A percentile compares a stretch with the other conserved stretches of the same genome.
phyloP scores from a whole-genome alignment of 116 monocot species.

The Papilionanthe hybrid region DNA sequence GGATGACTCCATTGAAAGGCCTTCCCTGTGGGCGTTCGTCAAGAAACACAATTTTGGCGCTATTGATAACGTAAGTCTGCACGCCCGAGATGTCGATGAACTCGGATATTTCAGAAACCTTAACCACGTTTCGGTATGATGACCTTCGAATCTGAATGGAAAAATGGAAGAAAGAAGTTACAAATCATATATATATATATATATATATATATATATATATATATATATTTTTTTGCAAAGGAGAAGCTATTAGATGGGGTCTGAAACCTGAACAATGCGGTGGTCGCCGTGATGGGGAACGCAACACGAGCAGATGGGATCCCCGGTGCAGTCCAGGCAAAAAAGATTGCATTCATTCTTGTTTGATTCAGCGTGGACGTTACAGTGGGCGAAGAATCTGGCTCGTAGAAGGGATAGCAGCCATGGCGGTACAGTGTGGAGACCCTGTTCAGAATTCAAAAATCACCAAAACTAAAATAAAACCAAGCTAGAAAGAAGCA shows the following conservation, averaged over 20 bases:
- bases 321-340: constrained; percentile 15
- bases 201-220: too few relatives aligned
- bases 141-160: constrained; percentile 38
- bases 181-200: too few relatives aligned
- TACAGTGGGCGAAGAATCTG: constrained; percentile 10
- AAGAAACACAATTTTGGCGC: constrained; percentile 51
- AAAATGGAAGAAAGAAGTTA: too few relatives aligned
- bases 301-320: constrained; percentile 33
- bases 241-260: neutral
- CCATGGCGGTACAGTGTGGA: constrained; percentile 6
- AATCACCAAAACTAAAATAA: neutral
- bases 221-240: too few relatives aligned
- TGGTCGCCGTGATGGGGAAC: constrained; percentile 37
- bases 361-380: constrained; percentile 8
- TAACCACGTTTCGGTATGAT: constrained; percentile 54
- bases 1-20: constrained; percentile 41
- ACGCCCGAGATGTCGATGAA: constrained; percentile 26
- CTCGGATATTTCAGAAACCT: constrained; percentile 30
- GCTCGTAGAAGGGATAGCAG: constrained; percentile 11
- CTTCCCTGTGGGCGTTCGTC: constrained; percentile 66
- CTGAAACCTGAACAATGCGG: constrained; percentile 38
- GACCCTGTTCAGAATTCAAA: neutral
- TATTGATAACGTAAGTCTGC: constrained; percentile 51
- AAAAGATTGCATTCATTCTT: constrained; percentile 22
- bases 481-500: too few relatives aligned